These are phyloP conservation scores for Lenzites betulinus DNA, from an alignment of 768 basidiomycete species.

Conservation along the genomic window DNA sequence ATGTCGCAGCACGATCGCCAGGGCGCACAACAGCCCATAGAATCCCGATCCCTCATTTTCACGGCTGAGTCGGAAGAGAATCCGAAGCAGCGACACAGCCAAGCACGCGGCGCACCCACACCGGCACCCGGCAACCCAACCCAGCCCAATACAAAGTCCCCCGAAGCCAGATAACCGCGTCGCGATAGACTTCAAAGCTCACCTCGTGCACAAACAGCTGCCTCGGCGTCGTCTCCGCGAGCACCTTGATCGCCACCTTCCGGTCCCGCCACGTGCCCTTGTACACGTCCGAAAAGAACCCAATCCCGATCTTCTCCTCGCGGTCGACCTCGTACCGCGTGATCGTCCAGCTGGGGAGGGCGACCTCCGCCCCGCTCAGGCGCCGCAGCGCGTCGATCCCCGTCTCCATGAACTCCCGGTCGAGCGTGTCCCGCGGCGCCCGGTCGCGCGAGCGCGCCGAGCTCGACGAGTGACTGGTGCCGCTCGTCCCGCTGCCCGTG, in stretches of 20 bases:
- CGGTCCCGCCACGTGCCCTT: slow-evolving; percentile 63
- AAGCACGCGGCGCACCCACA: neutral
- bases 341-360: slow-evolving; percentile 71
- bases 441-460: neutral
- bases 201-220: slow-evolving; percentile 51
- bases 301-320: slow-evolving; percentile 66
- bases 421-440: slow-evolving; percentile 49
- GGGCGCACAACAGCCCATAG: no score
- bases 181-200: neutral
- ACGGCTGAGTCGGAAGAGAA: no score
- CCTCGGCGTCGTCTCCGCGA: slow-evolving; percentile 60
- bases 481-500: neutral
- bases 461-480: slow-evolving; percentile 6
- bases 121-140: neutral
- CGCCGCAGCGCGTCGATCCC: slow-evolving; percentile 72
- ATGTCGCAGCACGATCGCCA: no score
- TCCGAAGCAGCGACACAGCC: neutral
- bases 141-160: neutral
- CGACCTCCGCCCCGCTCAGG: slow-evolving; percentile 44
- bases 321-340: slow-evolving; percentile 80
- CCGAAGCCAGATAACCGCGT: neutral
- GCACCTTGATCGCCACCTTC: slow-evolving; percentile 65
- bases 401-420: slow-evolving; percentile 69
- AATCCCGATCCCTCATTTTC: no score
- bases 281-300: slow-evolving; percentile 79